These are phyloP conservation scores for Candida broadrunensis DNA, from an alignment of 805 yeast species.

Conservation along the genomic window DNA sequence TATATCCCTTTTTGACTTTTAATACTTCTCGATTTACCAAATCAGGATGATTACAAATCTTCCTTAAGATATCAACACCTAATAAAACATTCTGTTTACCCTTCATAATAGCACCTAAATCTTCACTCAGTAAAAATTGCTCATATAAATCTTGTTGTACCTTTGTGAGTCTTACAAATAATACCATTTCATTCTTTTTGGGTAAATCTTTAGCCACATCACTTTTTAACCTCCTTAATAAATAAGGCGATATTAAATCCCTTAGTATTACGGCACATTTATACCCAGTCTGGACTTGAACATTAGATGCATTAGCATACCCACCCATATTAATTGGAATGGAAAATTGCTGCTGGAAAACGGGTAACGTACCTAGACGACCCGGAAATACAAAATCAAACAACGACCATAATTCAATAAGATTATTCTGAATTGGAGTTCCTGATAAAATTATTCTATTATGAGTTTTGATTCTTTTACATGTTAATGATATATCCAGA, in stretches of 20 bases:
- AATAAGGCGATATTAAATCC: conserved; percentile 85
- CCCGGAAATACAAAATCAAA: conserved; percentile 97
- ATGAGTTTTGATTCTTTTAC: conserved; percentile 82
- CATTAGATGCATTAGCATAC: conserved; percentile 92
- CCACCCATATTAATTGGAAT: conserved; percentile 96
- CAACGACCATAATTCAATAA: conserved; percentile 89
- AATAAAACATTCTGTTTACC: conserved; percentile 80
- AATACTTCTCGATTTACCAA: conserved; percentile 49
- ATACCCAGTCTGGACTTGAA: conserved; percentile 94
- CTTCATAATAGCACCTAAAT: conserved; percentile 62
- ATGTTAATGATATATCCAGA: conserved; percentile 77
- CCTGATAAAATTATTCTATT: conserved; percentile 89
- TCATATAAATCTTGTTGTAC: conserved; percentile 73
- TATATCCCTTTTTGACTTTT: conserved; percentile 26
- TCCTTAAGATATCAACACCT: conserved; percentile 88
- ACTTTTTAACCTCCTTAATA: conserved; percentile 79
- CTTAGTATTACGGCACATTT: conserved; percentile 91
- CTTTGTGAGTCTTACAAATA: conserved; percentile 82
- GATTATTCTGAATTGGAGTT: conserved; percentile 93
- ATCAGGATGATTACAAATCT: conserved; percentile 97
- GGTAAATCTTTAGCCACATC: conserved; percentile 97
- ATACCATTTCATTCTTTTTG: conserved; percentile 87
- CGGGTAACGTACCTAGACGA: conserved; percentile 88
- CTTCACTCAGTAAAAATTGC: conserved; percentile 73
- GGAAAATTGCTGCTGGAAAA: conserved; percentile 89